Base-by-base conservation (phyloP, 208 protist genomes). In the Crithidia expoeki region DNA sequence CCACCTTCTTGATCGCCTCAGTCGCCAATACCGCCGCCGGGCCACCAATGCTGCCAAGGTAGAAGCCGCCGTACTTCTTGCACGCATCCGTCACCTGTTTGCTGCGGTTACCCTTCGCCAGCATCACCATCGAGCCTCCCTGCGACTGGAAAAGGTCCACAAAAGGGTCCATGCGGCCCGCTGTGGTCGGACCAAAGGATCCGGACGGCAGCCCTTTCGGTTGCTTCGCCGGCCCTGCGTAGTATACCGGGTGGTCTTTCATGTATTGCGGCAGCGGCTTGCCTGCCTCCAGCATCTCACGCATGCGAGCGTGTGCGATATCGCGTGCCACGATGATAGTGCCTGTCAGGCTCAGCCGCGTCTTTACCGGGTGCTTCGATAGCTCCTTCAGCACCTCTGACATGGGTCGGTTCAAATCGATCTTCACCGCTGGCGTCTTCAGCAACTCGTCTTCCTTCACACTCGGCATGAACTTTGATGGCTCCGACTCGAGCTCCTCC, bases 141-240 rank as follows among this genome's bases (percentile, higher is more conserved):
- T 89, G 58, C 61, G 81, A 74, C 92, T 98, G 93, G 81, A 99
- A 98, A 23, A 80, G 51, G 62, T 97, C 91, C 25, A 99, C 96
- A 80, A 98, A 99, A 27, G 91, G 85, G 76, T 98, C 97, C 97
- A 99, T 98, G 56, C 97, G 89, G 5, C 95, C 96, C 27, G 98
- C 97, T 1, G 98, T 99, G 34, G 98, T 99, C 34, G 98, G 97
- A 23, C 97, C 98, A 64, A 99, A 99, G 49, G 96, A 98, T 44
- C 97, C 97, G 21, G 90, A 97, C 6, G 96, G 79, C 47, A 96
- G 72, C 6, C 97, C 97, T 4, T 98, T 83, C 6, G 98, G 98
- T 47, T 93, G 92, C 90, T 99, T 99, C 14, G 98, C 98, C n/a
- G 98, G 98, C 32, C 97, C 97, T n/a, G 93, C 97, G 83, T 99